Base-by-base conservation (phyloP, 345 rosid species). In the Barbarea vulgaris region DNA sequence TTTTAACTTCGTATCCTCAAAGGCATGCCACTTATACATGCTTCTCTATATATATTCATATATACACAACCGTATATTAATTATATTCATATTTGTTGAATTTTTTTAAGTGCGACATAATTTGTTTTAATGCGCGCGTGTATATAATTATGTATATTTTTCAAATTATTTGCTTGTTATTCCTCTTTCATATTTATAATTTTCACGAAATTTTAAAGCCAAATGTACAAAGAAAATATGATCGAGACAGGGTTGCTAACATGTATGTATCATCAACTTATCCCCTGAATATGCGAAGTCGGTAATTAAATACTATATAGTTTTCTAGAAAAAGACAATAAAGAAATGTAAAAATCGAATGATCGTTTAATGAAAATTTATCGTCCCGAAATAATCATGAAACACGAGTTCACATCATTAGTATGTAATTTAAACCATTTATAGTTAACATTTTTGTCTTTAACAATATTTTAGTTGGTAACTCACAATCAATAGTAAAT, bases 21-120 rank as follows among this genome's bases (percentile, higher is more conserved):
- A 72, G 77, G 81, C 77, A 77, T 70, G 67, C 67, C 67, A 71
- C 77, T 71, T 72, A 19, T 50, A 71, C 48, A 57, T 65, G 15
- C 31, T 44, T 62, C 14, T 62, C 5, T 21, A 7, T 31, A 18
- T 53, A 24, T 9, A 33, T 25, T 36, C 11, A 34, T 4, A 9
- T 22, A 9, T 34, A 42, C 4, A 63, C 13, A 62, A 6, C 6
- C 15, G 9, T 66, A 1, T 50, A 50, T 19, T 19, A 36, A 50
- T 19, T 19, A 36, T 24, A 36, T 28, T 42, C 12, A 55, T 67
- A 57, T 57, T 55, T 51, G 17, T n/a, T 64, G 4, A 27, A 9
- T 1, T 2, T 12, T 34, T 67, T 50, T 66, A 17, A 46, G 11
- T 57, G 42, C 4, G 9, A 31, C 25, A 17, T 17, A 30, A 57